These are phyloP conservation scores for Leccinum imitatum DNA, from an alignment of 768 basidiomycete genomes.

Conservation along the genomic window DNA sequence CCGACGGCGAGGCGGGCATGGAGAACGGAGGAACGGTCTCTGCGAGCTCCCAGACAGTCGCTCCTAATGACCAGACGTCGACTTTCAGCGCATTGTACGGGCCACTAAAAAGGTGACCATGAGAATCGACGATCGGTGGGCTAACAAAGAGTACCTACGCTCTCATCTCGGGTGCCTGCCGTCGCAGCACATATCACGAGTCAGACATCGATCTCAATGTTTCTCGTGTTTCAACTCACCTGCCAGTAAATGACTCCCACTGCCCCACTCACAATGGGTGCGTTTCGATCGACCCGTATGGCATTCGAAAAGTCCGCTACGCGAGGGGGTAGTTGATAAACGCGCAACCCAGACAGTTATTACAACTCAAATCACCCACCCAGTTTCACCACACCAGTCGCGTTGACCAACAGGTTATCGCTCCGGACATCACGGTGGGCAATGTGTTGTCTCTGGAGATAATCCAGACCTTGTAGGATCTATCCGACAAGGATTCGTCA, in stretches of 20 bases:
- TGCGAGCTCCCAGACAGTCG: constrained; percentile 82
- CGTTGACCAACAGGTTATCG: constrained; percentile 76
- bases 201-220: constrained; percentile 1
- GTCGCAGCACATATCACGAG: not conserved
- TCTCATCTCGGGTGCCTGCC: constrained; percentile 74
- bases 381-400: constrained; percentile 68
- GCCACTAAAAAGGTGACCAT: constrained; percentile 41
- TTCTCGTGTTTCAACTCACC: constrained; percentile 35
- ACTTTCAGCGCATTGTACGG: constrained; percentile 73
- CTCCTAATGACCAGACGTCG: constrained; percentile 80
- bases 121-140: not conserved
- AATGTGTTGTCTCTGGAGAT: constrained; percentile 61
- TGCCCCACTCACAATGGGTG: constrained; percentile 51
- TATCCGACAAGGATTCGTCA: constrained; percentile 27
- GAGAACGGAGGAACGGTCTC: constrained; percentile 74
- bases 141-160: constrained; percentile 42
- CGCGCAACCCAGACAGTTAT: not conserved
- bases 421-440: constrained; percentile 85
- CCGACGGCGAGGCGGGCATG: constrained; percentile 32
- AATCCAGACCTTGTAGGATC: constrained; percentile 66
- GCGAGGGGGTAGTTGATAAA: constrained; percentile 4
- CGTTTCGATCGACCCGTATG: constrained; percentile 52
- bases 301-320: constrained; percentile 82
- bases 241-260: constrained; percentile 84
- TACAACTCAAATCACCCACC: constrained; percentile 42